Conservation (phyloP, 2,329 filamentous ascomycete species). For the Pseudogymnoascus sp. region DNA sequence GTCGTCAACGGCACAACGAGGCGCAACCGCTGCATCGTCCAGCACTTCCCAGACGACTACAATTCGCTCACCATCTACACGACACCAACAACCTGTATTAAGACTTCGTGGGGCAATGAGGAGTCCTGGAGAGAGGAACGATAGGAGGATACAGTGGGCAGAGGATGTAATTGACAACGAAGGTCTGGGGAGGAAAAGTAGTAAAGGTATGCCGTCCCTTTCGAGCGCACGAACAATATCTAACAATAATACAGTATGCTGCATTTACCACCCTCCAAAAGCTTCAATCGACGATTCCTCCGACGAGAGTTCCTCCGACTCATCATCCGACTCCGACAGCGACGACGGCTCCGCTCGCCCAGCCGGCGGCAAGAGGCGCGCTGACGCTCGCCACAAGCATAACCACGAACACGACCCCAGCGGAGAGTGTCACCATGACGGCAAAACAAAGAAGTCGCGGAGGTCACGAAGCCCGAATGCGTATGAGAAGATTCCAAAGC, state of each 20-base stretch:
- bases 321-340: constrained; percentile 43
- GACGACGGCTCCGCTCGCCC: constrained; percentile 44
- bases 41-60: neutral
- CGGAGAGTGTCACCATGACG: constrained; percentile 30
- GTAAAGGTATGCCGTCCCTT: constrained; percentile 63
- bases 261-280: constrained; percentile 89
- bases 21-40: neutral
- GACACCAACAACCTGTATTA: constrained; percentile 20
- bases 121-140: constrained; percentile 20
- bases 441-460: constrained; percentile 31
- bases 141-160: constrained; percentile 79
- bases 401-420: constrained; percentile 33
- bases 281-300: constrained; percentile 75
- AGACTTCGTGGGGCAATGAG: constrained; percentile 23
- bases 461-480: constrained; percentile 68
- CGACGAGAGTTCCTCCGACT: constrained; percentile 50
- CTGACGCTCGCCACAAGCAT: constrained; percentile 35
- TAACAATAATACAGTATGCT: constrained; percentile 64
- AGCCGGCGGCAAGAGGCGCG: constrained; percentile 15
- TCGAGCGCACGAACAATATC: neutral
- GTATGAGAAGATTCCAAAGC: constrained; percentile 68
- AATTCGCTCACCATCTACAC: neutral
- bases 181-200: constrained; percentile 85
- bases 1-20: neutral
- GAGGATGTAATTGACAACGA: constrained; percentile 94